A percentile compares a stretch with the other conserved stretches of the same genome.
Evolutionary conservation across 345 rosid species (phyloP).

Genomic region (Angophora floribunda): DNA sequence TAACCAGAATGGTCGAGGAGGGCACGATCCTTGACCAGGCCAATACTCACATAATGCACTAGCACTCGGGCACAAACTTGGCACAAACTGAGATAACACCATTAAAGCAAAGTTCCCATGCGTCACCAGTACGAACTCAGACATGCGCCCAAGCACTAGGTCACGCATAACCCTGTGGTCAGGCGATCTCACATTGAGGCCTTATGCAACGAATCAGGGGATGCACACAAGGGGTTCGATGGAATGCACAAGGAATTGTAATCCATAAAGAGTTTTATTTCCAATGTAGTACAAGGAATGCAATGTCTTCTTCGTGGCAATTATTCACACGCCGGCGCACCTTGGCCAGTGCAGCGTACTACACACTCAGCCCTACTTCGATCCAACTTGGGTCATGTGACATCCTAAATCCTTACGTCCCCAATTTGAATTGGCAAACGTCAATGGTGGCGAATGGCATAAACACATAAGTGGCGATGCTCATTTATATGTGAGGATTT

Average conservation of each 20-base stretch:
- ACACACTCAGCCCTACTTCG: background rate
- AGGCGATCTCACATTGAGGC: background rate
- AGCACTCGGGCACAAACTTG: background rate
- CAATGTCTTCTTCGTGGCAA: background rate
- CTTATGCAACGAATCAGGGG: background rate
- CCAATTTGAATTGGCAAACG: no score
- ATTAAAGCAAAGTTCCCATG: background rate
- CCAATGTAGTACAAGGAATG: background rate
- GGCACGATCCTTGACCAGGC: background rate
- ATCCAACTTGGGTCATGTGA: background rate
- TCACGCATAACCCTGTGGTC: background rate
- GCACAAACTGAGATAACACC: background rate
- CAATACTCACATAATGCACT: background rate
- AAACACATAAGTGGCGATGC: no score
- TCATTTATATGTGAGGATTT: no score
- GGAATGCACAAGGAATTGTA: background rate
- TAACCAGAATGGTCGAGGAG: background rate
- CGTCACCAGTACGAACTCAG: background rate
- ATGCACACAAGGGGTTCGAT: background rate
- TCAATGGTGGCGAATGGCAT: no score
- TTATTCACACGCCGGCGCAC: background rate
- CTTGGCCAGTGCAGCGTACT: background rate
- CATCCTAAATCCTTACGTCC: no score
- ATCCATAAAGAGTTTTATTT: background rate
- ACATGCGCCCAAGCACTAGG: background rate